Percentiles rank a stretch among this genome's conserved stretches.
These are phyloP conservation scores for Scleroderma citrinum DNA, from an alignment of 768 basidiomycete genomes.

Conservation along the genomic window DNA sequence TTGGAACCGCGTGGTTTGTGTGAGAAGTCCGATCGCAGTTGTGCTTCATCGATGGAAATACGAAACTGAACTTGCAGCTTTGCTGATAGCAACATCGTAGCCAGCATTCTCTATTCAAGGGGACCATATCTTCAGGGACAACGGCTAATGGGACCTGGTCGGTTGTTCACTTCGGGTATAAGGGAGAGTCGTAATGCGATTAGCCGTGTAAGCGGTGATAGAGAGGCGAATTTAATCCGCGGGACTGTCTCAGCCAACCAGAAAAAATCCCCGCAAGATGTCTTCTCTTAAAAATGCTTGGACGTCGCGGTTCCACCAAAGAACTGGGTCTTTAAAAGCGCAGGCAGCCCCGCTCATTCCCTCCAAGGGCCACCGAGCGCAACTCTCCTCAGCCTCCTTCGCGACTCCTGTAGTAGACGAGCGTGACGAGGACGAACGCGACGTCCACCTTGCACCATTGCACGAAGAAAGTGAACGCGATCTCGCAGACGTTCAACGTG, in stretches of 20 bases:
- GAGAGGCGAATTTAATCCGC: constrained; percentile 3
- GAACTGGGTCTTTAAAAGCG: constrained; percentile 8
- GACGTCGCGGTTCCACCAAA: constrained; percentile 8
- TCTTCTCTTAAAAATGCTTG: constrained; percentile 10
- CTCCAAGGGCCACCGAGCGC: not conserved
- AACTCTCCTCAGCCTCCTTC: not conserved
- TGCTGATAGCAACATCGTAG: too few relatives aligned
- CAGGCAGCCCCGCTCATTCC: constrained; percentile 14
- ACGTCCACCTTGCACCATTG: not conserved
- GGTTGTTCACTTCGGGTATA: too few relatives aligned
- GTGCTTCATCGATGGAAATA: not conserved
- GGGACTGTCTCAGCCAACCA: not conserved
- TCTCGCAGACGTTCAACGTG: not conserved
- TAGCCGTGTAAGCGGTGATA: constrained; percentile 1
- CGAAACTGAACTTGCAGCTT: not conserved
- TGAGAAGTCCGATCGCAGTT: not conserved
- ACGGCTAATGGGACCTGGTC: too few relatives aligned
- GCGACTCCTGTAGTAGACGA: constrained; percentile 5
- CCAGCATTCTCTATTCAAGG: too few relatives aligned
- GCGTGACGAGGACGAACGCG: not conserved
- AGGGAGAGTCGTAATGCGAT: too few relatives aligned
- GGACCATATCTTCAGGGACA: too few relatives aligned
- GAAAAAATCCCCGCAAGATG: not conserved
- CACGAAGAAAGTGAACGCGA: not conserved
- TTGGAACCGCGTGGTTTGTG: constrained; percentile 1